Conservation (phyloP, 2,329 filamentous ascomycete species). For the Seiridium unicorne region DNA sequence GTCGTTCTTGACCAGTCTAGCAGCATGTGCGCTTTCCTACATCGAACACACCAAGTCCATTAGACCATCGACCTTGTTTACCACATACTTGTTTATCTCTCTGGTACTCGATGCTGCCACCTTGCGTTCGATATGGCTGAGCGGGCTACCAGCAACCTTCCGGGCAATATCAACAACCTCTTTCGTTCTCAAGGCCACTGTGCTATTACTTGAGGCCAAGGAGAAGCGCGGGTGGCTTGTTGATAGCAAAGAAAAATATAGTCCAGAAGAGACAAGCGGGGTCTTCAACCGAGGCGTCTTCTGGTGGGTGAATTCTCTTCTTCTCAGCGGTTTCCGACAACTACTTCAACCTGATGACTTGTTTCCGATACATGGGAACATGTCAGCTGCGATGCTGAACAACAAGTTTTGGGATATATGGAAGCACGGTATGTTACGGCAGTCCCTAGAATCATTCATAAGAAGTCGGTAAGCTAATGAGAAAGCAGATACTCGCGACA, state of each 20-base stretch:
- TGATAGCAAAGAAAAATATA: constrained; percentile 22
- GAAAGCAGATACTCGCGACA: background rate
- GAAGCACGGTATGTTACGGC: constrained; percentile 18
- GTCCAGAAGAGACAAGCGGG: constrained; percentile 36
- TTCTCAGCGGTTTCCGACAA: constrained; percentile 32
- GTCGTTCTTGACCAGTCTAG: constrained; percentile 29
- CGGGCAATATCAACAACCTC: constrained; percentile 32
- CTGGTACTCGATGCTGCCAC: constrained; percentile 32
- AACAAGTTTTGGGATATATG: constrained; percentile 30
- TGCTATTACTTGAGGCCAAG: constrained; percentile 35
- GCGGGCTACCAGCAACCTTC: constrained; percentile 20
- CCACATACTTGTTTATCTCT: constrained; percentile 31
- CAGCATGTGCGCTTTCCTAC: constrained; percentile 29
- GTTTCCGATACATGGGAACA: constrained; percentile 31
- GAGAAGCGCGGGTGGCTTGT: constrained; percentile 34
- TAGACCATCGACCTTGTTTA: constrained; percentile 30
- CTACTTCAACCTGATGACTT: constrained; percentile 33
- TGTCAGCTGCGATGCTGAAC: constrained; percentile 27
- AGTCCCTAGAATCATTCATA: background rate
- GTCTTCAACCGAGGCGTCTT: constrained; percentile 35
- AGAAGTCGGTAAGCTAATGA: background rate
- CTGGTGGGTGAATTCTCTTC: constrained; percentile 36
- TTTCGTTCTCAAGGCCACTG: constrained; percentile 31
- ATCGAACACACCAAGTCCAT: constrained; percentile 29
- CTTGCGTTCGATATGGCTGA: constrained; percentile 33